Evolutionary conservation across 352 stramenopile species (phyloP).

Genomic region (Pythium folliculosum): DNA sequence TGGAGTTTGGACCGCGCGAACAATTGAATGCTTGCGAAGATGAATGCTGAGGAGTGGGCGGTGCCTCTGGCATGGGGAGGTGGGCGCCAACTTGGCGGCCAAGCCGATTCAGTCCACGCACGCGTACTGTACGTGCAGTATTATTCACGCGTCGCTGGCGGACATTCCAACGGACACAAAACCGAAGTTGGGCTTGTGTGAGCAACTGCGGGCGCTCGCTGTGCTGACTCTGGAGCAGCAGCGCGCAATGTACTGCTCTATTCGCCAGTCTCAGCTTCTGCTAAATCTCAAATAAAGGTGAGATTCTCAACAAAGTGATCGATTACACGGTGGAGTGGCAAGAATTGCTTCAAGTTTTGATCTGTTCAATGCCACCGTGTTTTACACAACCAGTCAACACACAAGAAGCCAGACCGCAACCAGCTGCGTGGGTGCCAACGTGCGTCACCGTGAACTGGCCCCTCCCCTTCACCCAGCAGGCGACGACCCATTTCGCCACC

Average conservation of each 20-base stretch:
- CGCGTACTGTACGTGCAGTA: no score
- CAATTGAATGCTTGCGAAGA: no score
- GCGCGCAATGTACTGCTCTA: neutral
- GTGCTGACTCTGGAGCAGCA: neutral
- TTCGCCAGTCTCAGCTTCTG: neutral
- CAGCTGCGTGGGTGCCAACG: neutral
- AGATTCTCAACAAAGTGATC: neutral
- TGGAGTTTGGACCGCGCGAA: no score
- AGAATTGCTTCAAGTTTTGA: neutral
- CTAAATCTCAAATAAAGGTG: neutral
- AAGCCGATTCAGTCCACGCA: no score
- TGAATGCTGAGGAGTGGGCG: no score
- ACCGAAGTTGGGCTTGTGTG: neutral
- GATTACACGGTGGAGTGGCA: neutral
- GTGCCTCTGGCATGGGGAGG: no score
- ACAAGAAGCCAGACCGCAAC: slow-evolving; percentile 1
- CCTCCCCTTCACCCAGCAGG: neutral
- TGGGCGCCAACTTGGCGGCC: no score
- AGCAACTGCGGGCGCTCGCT: neutral
- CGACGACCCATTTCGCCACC: no score
- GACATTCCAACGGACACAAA: neutral
- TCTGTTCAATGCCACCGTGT: neutral
- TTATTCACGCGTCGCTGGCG: no score
- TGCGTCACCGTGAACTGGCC: slow-evolving; percentile 1
- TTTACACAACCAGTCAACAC: neutral